Conservation (phyloP, 1,284 basidiomycete species). For the Vanrija humicola region DNA sequence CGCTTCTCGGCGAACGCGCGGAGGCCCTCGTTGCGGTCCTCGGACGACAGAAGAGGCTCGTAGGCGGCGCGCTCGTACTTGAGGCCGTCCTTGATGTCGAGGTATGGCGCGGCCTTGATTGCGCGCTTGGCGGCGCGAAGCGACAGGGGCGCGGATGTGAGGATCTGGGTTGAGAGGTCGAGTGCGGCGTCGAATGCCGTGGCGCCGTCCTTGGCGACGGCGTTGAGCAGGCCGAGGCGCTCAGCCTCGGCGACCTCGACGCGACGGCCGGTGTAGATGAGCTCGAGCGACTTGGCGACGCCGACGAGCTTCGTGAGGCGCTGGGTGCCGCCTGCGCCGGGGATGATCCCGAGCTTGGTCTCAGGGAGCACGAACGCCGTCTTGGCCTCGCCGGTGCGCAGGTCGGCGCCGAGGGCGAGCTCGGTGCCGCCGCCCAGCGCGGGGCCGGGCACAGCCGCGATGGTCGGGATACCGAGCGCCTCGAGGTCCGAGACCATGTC, state of each 20-base stretch:
- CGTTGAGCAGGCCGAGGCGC: constrained; percentile 58
- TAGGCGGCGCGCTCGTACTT: constrained; percentile 86
- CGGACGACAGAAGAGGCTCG: constrained; percentile 69
- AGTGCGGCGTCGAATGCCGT: constrained; percentile 31
- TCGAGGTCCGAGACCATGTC: constrained; percentile 70
- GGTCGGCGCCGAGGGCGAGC: constrained; percentile 77
- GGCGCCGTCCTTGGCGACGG: constrained; percentile 54
- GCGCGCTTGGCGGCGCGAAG: constrained; percentile 84
- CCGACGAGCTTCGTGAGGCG: constrained; percentile 78
- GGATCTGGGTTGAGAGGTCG: constrained; percentile 31
- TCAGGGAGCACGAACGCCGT: constrained; percentile 69
- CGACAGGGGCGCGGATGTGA: constrained; percentile 68
- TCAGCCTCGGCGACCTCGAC: constrained; percentile 66
- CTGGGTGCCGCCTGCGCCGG: constrained; percentile 92
- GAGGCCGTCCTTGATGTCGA: constrained; percentile 73
- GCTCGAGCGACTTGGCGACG: constrained; percentile 75
- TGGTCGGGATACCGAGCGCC: constrained; percentile 75
- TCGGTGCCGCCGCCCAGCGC: constrained; percentile 90
- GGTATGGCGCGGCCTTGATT: constrained; percentile 71
- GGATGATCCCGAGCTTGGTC: constrained; percentile 83
- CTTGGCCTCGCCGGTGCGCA: constrained; percentile 74
- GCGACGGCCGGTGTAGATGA: constrained; percentile 73
- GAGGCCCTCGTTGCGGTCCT: constrained; percentile 80
- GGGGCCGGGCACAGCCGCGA: constrained; percentile 88
- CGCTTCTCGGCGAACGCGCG: constrained; percentile 87